Evolutionary conservation across 495 filamentous ascomycete genomes (phyloP).

Genomic region (Penicillium simplicissimum): DNA sequence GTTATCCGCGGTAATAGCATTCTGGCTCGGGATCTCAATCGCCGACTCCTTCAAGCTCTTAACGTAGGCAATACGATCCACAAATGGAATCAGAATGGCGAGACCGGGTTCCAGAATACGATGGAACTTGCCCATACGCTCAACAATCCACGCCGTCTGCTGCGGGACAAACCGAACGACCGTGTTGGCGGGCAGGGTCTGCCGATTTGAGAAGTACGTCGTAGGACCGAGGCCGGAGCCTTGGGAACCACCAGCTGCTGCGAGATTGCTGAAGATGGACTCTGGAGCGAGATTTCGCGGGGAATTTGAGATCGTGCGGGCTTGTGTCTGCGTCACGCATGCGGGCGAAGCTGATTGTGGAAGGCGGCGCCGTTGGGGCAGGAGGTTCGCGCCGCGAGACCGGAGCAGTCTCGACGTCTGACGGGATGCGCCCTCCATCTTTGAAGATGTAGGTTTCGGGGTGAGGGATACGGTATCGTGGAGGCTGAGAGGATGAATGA

Average conservation of each 20-base stretch:
- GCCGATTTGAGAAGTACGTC: constrained; percentile 60
- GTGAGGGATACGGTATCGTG: neutral
- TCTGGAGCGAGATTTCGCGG: constrained; percentile 37
- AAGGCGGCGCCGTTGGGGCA: constrained; percentile 26
- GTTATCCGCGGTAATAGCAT: constrained; percentile 97
- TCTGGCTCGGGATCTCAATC: constrained; percentile 94
- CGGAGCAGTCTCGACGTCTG: constrained; percentile 41
- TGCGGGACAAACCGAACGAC: constrained; percentile 96
- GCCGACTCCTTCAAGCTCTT: constrained; percentile 95
- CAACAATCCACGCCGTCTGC: constrained; percentile 98
- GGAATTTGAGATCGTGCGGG: constrained; percentile 38
- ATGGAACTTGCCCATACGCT: constrained; percentile 97
- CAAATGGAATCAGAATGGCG: constrained; percentile 82
- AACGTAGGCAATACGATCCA: constrained; percentile 97
- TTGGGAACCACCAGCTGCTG: constrained; percentile 22
- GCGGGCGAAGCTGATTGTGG: constrained; percentile 22
- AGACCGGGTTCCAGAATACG: constrained; percentile 89
- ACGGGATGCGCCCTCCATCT: constrained; percentile 46
- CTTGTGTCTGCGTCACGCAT: constrained; percentile 30
- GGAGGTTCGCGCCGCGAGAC: constrained; percentile 28
- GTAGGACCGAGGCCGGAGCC: constrained; percentile 30
- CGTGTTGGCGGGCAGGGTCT: constrained; percentile 83
- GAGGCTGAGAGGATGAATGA: constrained; percentile 14
- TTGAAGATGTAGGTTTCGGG: constrained; percentile 10
- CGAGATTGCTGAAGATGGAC: constrained; percentile 29